phyloP scores from a whole-genome alignment of 129 eudicot genomes.

The Logfia minima region DNA sequence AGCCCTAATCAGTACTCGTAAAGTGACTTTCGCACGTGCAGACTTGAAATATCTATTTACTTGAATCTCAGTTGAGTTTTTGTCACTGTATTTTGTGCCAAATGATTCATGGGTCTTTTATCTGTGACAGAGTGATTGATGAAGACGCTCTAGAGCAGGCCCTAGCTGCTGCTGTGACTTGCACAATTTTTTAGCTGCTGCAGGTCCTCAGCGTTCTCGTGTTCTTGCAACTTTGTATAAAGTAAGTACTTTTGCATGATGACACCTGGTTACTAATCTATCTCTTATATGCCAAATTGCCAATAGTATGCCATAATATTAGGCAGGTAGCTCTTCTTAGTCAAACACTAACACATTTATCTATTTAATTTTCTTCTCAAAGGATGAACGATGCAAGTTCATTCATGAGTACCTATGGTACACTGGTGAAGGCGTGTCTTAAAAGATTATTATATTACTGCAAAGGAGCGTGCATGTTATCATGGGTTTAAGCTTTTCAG shows the following conservation, averaged over 20 bases:
- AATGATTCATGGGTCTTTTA: constrained; percentile 19
- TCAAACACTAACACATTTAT: not conserved
- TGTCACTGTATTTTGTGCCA: not conserved
- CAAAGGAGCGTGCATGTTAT: constrained; percentile 8
- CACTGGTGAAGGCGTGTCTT: not conserved
- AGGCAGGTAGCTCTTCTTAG: not conserved
- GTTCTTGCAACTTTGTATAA: constrained; percentile 98
- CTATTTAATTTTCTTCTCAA: constrained; percentile 17
- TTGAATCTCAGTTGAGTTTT: not conserved
- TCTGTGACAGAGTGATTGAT: constrained; percentile 66
- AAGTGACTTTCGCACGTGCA: not conserved
- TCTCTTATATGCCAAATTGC: constrained; percentile 5
- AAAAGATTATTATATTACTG: constrained; percentile 7
- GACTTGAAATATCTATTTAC: constrained; percentile 1
- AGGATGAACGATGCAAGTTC: constrained; percentile 78
- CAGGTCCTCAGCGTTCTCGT: constrained; percentile 98
- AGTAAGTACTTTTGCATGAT: constrained; percentile 39
- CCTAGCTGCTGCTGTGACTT: constrained; percentile 93
- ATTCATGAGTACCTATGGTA: not conserved
- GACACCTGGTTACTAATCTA: not conserved
- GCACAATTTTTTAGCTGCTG: constrained; percentile 99
- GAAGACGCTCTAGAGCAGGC: constrained; percentile 99
- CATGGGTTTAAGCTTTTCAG: constrained; percentile 38
- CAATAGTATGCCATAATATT: constrained; percentile 9
- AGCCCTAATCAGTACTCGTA: no score